Conservation (phyloP, 2,329 filamentous ascomycete species). For the Lachnellula suecica region DNA sequence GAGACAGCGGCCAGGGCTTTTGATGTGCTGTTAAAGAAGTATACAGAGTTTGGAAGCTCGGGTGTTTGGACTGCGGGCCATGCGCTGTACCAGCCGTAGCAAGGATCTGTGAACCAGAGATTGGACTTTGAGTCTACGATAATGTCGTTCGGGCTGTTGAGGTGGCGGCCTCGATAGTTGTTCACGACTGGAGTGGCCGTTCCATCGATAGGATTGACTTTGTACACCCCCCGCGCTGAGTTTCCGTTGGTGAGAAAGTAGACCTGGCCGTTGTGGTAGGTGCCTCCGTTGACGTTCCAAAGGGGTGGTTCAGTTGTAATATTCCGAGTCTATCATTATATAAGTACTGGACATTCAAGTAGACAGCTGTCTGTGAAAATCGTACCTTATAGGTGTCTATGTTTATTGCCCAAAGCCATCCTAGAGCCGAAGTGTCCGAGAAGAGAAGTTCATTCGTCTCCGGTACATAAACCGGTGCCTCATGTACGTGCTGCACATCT, state of each 20-base stretch:
- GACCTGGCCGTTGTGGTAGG: neutral
- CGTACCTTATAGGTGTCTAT: neutral
- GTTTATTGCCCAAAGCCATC: constrained; percentile 64
- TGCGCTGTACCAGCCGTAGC: neutral
- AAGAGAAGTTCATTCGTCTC: constrained; percentile 49
- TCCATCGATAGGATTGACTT: neutral
- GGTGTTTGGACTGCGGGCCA: neutral
- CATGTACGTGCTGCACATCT: neutral
- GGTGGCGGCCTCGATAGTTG: neutral
- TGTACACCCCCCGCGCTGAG: neutral
- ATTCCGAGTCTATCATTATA: neutral
- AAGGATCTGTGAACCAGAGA: neutral
- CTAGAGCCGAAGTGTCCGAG: constrained; percentile 73
- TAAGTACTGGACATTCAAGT: neutral
- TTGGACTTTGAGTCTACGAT: neutral
- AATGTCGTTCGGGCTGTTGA: neutral
- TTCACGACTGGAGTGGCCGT: neutral
- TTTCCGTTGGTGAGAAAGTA: neutral
- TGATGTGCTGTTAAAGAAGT: neutral
- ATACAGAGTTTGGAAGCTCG: neutral
- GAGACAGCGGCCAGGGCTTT: neutral
- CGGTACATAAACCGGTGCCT: neutral
- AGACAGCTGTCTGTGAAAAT: neutral
- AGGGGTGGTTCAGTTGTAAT: neutral
- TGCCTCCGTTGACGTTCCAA: neutral